Percentiles rank a stretch among this genome's conserved stretches.
These are phyloP conservation scores for Gautieria morchelliformis DNA, from an alignment of 768 basidiomycete genomes.

Conservation along the genomic window DNA sequence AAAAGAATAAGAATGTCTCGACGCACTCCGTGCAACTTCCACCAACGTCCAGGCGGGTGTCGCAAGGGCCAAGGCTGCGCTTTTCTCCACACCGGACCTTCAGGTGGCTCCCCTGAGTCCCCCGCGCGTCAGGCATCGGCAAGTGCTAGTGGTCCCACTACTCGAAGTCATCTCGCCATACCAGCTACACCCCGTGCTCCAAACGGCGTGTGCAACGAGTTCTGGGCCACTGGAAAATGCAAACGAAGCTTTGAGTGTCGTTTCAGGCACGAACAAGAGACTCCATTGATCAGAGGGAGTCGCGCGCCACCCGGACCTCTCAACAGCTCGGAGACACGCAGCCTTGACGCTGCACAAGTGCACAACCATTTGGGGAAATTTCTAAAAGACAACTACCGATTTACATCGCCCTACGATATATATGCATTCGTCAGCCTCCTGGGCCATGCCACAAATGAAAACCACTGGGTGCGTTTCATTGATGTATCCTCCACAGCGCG, in stretches of 20 bases:
- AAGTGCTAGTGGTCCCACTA: neutral
- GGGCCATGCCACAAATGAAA: slow-evolving; percentile 9
- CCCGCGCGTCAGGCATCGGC: slow-evolving; percentile 14
- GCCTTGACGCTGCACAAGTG: slow-evolving; percentile 35
- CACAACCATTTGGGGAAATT: slow-evolving; percentile 37
- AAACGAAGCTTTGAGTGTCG: slow-evolving; percentile 36
- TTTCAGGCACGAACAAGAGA: slow-evolving; percentile 25
- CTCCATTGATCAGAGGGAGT: slow-evolving; percentile 2
- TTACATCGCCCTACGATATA: slow-evolving; percentile 30
- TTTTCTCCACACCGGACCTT: slow-evolving; percentile 21
- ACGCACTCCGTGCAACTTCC: slow-evolving; percentile 29
- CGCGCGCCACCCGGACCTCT: slow-evolving; percentile 1
- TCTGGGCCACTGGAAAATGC: slow-evolving; percentile 39
- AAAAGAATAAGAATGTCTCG: neutral
- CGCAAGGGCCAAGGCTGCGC: slow-evolving; percentile 31
- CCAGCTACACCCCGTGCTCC: slow-evolving; percentile 16
- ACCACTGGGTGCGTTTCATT: slow-evolving; percentile 15
- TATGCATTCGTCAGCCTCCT: slow-evolving; percentile 32
- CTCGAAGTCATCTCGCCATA: slow-evolving; percentile 9
- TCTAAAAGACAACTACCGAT: slow-evolving; percentile 34
- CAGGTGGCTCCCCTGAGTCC: neutral
- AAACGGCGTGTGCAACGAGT: slow-evolving; percentile 35
- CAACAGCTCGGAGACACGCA: slow-evolving; percentile 26
- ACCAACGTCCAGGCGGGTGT: slow-evolving; percentile 37
- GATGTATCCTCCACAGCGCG: slow-evolving; percentile 12